A percentile compares a stretch with the other conserved stretches of the same genome.
Conservation (phyloP, 495 filamentous ascomycete genomes). For the Penicillium maclennaniae region DNA sequence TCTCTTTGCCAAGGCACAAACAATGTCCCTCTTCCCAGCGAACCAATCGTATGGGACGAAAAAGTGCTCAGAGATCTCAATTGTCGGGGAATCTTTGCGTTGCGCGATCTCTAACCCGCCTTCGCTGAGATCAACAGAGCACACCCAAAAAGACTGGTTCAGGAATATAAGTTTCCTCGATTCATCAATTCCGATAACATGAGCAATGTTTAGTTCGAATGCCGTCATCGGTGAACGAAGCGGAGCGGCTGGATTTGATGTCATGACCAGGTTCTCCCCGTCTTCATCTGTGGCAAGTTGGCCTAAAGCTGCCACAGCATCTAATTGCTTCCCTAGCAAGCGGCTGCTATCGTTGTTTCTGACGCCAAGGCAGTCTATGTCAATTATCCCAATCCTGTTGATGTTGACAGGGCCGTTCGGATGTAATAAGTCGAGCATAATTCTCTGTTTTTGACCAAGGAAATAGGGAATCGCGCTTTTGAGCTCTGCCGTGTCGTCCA, state of each 20-base stretch:
- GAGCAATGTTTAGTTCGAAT: background rate
- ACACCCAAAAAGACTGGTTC: background rate
- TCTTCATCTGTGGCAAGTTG: background rate
- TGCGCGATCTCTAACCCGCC: background rate
- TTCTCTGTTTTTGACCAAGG: background rate
- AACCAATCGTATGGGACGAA: constrained; percentile 2
- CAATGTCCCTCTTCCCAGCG: background rate
- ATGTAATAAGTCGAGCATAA: background rate
- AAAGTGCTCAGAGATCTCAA: background rate
- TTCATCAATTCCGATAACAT: background rate
- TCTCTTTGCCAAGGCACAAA: background rate
- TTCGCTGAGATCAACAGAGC: background rate
- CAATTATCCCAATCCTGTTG: background rate
- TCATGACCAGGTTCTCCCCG: background rate
- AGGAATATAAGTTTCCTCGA: background rate
- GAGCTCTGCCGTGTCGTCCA: background rate
- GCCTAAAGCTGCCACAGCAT: background rate
- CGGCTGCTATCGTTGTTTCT: background rate
- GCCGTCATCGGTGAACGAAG: background rate
- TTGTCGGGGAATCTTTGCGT: background rate
- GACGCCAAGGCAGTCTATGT: background rate
- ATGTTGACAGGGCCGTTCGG: background rate
- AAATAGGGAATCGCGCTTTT: background rate
- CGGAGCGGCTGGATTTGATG: background rate
- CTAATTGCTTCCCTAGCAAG: background rate